Percentiles rank a stretch among this genome's conserved stretches.
These are phyloP conservation scores for Globisporangium canariense DNA, from an alignment of 352 stramenopile species.

Conservation along the genomic window DNA sequence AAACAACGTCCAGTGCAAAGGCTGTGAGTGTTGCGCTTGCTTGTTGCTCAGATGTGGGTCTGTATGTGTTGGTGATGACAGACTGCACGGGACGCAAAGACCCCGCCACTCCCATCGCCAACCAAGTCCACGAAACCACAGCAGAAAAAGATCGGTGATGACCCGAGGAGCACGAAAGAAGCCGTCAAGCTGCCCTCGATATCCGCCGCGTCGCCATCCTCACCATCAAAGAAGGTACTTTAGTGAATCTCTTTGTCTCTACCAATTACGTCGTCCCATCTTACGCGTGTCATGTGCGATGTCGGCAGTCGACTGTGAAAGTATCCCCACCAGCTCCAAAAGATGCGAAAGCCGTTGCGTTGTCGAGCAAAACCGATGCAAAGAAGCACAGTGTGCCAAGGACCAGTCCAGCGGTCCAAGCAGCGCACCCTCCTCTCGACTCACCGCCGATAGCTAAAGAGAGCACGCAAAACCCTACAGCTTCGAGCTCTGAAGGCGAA, in stretches of 20 bases:
- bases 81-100: neutral
- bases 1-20: too few relatives aligned
- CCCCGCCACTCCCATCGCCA: conserved; percentile 1
- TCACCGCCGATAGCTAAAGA: neutral
- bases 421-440: neutral
- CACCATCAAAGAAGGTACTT: conserved; percentile 32
- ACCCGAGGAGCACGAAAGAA: conserved; percentile 24
- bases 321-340: neutral
- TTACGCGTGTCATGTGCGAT: neutral
- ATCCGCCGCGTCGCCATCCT: conserved; percentile 8
- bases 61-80: neutral
- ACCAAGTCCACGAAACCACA: conserved; percentile 10
- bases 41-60: neutral
- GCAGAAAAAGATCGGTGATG: conserved; percentile 10
- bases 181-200: conserved; percentile 44
- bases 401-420: neutral
- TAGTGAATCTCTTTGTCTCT: neutral
- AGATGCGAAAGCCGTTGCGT: neutral
- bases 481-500: neutral
- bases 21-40: neutral
- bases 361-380: neutral
- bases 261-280: neutral
- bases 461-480: too few relatives aligned
- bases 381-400: conserved; percentile 1
- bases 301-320: neutral